Evolutionary conservation across 345 rosid species (phyloP).

Genomic region (Citrus trifoliata): DNA sequence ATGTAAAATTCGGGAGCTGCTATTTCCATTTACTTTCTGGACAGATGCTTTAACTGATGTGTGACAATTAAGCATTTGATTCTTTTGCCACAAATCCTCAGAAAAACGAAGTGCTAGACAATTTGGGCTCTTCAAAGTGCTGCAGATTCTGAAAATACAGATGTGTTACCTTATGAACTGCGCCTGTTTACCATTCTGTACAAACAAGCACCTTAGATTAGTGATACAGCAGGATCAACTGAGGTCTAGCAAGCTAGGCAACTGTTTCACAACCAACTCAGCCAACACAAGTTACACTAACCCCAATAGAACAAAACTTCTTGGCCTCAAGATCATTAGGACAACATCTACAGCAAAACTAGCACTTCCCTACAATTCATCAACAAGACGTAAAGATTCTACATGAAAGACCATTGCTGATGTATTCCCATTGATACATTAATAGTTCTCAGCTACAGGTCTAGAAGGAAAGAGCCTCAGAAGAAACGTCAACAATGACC

Average conservation of each 20-base stretch:
- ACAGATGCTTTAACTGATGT: neutral
- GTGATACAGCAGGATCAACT: neutral
- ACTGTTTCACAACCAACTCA: neutral
- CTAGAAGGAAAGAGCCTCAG: constrained; percentile 82
- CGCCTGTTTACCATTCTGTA: no score
- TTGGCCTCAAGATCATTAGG: neutral
- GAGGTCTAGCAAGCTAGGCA: neutral
- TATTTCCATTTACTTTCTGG: neutral
- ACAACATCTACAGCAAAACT: neutral
- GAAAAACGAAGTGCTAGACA: neutral
- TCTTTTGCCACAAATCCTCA: neutral
- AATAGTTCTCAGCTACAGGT: constrained; percentile 76
- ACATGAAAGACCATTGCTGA: neutral
- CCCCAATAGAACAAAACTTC: neutral
- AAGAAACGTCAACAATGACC: constrained; percentile 78
- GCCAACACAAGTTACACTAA: neutral
- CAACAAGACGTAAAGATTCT: neutral
- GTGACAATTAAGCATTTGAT: neutral
- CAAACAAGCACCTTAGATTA: neutral
- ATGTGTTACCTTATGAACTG: neutral
- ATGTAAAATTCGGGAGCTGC: neutral
- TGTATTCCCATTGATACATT: constrained; percentile 8
- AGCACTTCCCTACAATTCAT: neutral
- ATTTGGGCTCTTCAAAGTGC: neutral
- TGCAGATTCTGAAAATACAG: neutral